Evolutionary conservation across 768 basidiomycete species (phyloP).

Genomic region (Tricholoma sp.): DNA sequence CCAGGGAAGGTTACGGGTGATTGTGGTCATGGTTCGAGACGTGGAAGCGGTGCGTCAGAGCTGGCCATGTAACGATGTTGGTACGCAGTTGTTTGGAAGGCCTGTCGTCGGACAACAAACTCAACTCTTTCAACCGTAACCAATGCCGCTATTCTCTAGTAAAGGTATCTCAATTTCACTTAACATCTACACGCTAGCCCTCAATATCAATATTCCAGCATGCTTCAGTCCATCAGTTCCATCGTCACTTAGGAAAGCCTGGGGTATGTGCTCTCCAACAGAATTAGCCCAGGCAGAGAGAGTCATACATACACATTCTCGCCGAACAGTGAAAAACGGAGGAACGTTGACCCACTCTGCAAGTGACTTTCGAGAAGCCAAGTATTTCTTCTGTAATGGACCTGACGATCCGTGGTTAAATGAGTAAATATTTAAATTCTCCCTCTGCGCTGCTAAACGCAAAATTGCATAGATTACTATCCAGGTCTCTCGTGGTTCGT

Average conservation of each 20-base stretch:
- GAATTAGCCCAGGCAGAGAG: background rate
- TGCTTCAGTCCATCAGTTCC: conserved; percentile 36
- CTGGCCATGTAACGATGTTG: too few relatives aligned
- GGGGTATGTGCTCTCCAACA: conserved; percentile 24
- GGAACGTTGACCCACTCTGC: conserved; percentile 29
- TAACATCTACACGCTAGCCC: too few relatives aligned
- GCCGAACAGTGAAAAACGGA: conserved; percentile 26
- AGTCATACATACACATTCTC: background rate
- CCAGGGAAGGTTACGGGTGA: conserved; percentile 83
- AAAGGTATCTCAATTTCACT: conserved; percentile 7
- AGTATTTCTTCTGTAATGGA: conserved; percentile 34
- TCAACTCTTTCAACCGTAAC: too few relatives aligned
- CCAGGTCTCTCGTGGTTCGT: conserved; percentile 26
- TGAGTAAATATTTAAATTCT: conserved; percentile 23
- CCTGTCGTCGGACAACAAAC: too few relatives aligned
- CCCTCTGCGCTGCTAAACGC: too few relatives aligned
- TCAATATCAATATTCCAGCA: conserved; percentile 15
- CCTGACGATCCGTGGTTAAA: conserved; percentile 31
- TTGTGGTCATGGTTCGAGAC: conserved; percentile 51
- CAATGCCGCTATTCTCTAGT: conserved; percentile 16
- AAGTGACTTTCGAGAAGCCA: conserved; percentile 28
- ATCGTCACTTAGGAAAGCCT: conserved; percentile 21
- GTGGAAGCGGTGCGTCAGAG: background rate
- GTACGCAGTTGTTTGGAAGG: too few relatives aligned
- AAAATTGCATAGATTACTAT: conserved; percentile 27